These are phyloP conservation scores for Cystobasidiaceae sp. DNA, from an alignment of 1,284 basidiomycete species.

Conservation along the genomic window DNA sequence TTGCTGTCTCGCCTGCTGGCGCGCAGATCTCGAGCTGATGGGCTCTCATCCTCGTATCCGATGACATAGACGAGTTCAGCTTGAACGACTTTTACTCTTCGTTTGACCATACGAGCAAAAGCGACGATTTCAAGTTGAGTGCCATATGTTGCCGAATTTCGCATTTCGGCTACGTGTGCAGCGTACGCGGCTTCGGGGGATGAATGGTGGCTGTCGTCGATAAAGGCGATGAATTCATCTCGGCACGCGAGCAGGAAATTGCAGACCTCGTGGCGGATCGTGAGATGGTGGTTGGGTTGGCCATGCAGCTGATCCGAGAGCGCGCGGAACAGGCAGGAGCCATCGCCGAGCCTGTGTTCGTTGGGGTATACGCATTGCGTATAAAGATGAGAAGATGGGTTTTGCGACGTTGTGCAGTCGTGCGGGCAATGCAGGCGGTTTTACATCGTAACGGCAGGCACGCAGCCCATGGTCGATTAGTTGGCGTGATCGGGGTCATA, in stretches of 20 bases:
- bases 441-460: constrained; percentile 49
- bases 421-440: no score
- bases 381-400: no score
- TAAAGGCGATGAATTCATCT: constrained; percentile 74
- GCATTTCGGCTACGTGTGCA: constrained; percentile 57
- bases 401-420: no score
- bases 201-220: constrained; percentile 62
- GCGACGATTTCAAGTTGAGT: constrained; percentile 85
- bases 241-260: constrained; percentile 69
- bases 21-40: constrained; percentile 3
- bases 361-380: no score
- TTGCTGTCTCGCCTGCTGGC: constrained; percentile 14
- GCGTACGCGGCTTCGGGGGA: constrained; percentile 56
- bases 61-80: constrained; percentile 57
- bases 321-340: constrained; percentile 80
- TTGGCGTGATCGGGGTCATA: neutral
- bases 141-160: constrained; percentile 68
- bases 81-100: constrained; percentile 84
- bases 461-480: neutral
- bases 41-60: constrained; percentile 38
- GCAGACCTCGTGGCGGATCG: constrained; percentile 64
- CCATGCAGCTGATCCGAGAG: constrained; percentile 70
- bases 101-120: constrained; percentile 70
- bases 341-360: constrained; percentile 58
- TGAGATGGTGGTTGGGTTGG: constrained; percentile 61